Evolutionary conservation across 2,329 filamentous ascomycete species (phyloP).

Genomic region (Penicillium griseofulvum): DNA sequence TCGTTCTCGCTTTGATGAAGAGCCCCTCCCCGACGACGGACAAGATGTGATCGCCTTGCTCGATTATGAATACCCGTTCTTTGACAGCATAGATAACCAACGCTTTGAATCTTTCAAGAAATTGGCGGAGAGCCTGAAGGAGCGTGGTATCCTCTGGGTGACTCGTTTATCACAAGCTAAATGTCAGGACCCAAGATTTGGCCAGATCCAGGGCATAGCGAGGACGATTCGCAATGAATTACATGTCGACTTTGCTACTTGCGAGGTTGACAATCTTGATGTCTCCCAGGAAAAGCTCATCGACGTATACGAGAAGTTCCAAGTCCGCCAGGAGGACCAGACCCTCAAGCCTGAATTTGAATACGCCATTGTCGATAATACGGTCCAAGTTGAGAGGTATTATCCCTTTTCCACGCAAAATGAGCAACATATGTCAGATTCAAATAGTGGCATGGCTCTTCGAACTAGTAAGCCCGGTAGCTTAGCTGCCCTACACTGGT

Average conservation of each 20-base stretch:
- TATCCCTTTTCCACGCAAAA: conserved; percentile 6
- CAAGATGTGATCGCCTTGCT: conserved; percentile 16
- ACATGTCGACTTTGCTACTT: conserved; percentile 26
- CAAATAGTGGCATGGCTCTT: conserved; percentile 4
- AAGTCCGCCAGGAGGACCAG: conserved; percentile 3
- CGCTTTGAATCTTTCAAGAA: conserved; percentile 6
- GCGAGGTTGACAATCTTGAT: conserved; percentile 15
- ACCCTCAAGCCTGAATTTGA: conserved; percentile 19
- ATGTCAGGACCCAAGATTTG: conserved; percentile 30
- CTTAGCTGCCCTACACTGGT: conserved; percentile 24
- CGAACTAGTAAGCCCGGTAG: conserved; percentile 20
- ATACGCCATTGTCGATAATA: conserved; percentile 14
- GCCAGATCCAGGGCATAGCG: conserved; percentile 27
- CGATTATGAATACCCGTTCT: conserved; percentile 12
- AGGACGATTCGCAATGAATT: conserved; percentile 31
- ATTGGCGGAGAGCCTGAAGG: background rate
- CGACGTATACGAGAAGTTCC: conserved; percentile 14
- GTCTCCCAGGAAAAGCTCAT: conserved; percentile 7
- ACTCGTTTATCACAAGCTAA: conserved; percentile 21
- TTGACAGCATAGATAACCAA: conserved; percentile 7
- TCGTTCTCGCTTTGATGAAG: background rate
- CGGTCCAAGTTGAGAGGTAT: conserved; percentile 12
- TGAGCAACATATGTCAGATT: background rate
- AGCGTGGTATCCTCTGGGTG: conserved; percentile 30
- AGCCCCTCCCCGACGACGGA: background rate